A percentile compares a stretch with the other conserved stretches of the same genome.
These are phyloP conservation scores for Yarrowia keelungensis DNA, from an alignment of 805 yeast species.

Conservation along the genomic window DNA sequence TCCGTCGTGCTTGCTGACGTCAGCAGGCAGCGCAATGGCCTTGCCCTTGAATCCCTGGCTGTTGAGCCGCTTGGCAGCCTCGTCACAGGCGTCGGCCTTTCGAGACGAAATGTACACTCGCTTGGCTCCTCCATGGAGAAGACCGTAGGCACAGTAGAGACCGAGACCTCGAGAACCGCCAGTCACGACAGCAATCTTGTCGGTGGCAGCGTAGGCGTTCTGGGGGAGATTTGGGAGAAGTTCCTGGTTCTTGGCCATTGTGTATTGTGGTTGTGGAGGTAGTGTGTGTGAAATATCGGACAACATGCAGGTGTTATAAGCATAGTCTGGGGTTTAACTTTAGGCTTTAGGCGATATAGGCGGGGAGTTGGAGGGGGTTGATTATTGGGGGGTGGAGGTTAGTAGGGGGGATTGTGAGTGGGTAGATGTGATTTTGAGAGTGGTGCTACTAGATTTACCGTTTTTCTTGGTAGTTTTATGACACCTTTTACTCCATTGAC, in stretches of 20 bases:
- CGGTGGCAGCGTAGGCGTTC: constrained; percentile 46
- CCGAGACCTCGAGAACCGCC: constrained; percentile 84
- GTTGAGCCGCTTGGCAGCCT: constrained; percentile 56
- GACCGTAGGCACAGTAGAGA: constrained; percentile 67
- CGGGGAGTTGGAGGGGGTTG: constrained; percentile 7
- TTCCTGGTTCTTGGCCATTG: constrained; percentile 30
- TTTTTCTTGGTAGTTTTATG: too few species aligned
- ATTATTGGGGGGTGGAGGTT: neutral
- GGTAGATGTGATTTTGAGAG: too few species aligned
- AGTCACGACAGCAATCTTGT: constrained; percentile 70
- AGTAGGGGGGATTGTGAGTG: too few species aligned
- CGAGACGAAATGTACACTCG: constrained; percentile 70
- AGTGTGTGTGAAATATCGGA: neutral
- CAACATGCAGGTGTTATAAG: neutral
- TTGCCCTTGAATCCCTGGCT: constrained; percentile 48
- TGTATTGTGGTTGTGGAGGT: neutral
- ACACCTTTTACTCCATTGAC: too few species aligned
- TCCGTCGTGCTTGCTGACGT: constrained; percentile 60
- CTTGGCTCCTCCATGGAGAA: constrained; percentile 66
- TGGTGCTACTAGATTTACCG: too few species aligned
- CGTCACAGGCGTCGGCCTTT: constrained; percentile 65
- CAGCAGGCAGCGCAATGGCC: constrained; percentile 63
- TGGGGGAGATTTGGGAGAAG: constrained; percentile 51
- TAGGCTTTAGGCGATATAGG: constrained; percentile 19
- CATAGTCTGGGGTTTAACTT: constrained; percentile 27